Percentiles rank a stretch among this genome's conserved stretches.
Evolutionary conservation across 768 basidiomycete species (phyloP).

Genomic region (Tubosaeta brunneosetosa): DNA sequence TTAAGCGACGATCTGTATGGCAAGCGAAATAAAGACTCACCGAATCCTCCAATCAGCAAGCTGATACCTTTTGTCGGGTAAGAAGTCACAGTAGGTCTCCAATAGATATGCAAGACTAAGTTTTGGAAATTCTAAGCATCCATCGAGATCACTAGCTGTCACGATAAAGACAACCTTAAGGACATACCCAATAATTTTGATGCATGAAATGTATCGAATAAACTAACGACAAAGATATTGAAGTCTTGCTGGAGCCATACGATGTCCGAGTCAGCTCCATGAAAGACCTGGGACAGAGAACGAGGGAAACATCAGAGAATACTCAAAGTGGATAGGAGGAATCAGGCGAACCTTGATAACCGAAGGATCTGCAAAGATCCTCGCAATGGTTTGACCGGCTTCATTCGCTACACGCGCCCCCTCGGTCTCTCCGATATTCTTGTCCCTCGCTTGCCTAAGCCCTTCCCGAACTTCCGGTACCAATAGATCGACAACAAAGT

Average conservation of each 20-base stretch:
- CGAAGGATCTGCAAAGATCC: conserved; percentile 66
- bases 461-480: conserved; percentile 59
- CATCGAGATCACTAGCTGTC: neutral
- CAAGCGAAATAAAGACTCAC: conserved; percentile 31
- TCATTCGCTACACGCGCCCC: conserved; percentile 19
- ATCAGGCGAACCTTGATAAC: conserved; percentile 69
- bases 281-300: conserved; percentile 61
- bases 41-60: conserved; percentile 97
- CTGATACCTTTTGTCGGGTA: conserved; percentile 93
- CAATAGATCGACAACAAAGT: conserved; percentile 85
- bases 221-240: conserved; percentile 85
- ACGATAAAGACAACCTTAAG: neutral
- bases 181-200: conserved; percentile 71
- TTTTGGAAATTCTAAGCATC: conserved; percentile 62
- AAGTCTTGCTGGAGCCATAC: conserved; percentile 97
- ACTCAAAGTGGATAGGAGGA: neutral
- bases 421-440: conserved; percentile 5
- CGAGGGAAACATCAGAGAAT: neutral
- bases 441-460: conserved; percentile 58
- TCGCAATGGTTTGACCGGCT: conserved; percentile 45
- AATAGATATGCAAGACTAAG: conserved; percentile 83
- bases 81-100: conserved; percentile 84
- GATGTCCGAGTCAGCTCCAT: conserved; percentile 92
- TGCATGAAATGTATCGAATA: conserved; percentile 98
- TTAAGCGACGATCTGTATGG: neutral